Evolutionary conservation across 192 early-diverging fungal genomes (phyloP), one percentile per base, ranked within the genome.

Genomic region (Linnemannia elongata): DNA sequence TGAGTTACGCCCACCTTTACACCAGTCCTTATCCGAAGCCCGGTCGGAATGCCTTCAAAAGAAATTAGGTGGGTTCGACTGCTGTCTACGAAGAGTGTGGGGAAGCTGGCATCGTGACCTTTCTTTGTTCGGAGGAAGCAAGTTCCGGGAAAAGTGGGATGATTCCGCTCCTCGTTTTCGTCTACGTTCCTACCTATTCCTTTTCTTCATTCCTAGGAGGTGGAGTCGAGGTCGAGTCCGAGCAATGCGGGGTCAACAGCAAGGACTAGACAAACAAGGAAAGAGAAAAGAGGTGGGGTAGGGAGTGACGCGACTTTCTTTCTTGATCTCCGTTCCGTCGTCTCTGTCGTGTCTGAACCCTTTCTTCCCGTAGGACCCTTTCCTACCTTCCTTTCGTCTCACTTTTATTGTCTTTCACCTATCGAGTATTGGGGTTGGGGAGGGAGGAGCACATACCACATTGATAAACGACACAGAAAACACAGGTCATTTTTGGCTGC

Each of bases 21-120:
- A 45, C 12, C 44, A 45, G 44, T 45, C 49, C 49, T 66, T 66
- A 66, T 66, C 60, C 30, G 60, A 66, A 33, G n/a, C 8, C 27
- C 30, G 60, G n/a, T 66, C 60, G 60, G 60, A 66, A 66, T 66
- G 60, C 60, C 60, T 33, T 66, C 27, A 30, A 33, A 66, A 66
- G 60, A 33, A 66, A 35, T 2, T 35, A 66, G 27, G 60, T 66
- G 60, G 60, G 30, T 30, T 66, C 60, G 27, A 33, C 60, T 33
- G 3, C 47, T 33, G n/a, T 6, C 27, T 27, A 9, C 30, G 60
- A 60, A 24, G 55, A 66, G 30, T 66, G 60, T 66, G 60, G 60
- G 30, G 60, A 66, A 66, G 60, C 22, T 18, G 55, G 6, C n/a
- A 57, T 9, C 4, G n/a, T 33, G 60, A 30, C 60, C 4, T 49